A percentile compares a stretch with the other conserved stretches of the same genome.
phyloP scores from a whole-genome alignment of 768 basidiomycete genomes.

The Amanita jacksonii region DNA sequence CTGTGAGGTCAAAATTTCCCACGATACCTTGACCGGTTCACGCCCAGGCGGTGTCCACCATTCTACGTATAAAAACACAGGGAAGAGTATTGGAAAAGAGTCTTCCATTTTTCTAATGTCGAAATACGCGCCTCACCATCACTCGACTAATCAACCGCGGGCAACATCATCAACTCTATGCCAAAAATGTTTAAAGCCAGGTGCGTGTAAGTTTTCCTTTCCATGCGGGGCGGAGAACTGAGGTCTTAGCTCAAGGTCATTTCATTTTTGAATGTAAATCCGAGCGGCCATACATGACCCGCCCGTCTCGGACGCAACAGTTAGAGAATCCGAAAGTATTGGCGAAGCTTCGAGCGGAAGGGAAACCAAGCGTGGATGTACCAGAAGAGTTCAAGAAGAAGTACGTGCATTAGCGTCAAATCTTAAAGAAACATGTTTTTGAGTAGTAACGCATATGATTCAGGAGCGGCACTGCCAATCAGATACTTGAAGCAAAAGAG shows the following conservation, averaged over 20 bases:
- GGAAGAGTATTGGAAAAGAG: slow-evolving; percentile 83
- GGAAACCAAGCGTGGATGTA: slow-evolving; percentile 72
- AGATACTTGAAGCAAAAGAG: slow-evolving; percentile 76
- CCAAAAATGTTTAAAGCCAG: slow-evolving; percentile 72
- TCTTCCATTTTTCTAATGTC: slow-evolving; percentile 53
- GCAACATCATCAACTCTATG: slow-evolving; percentile 63
- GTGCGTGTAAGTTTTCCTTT: slow-evolving; percentile 26
- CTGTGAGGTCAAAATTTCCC: no score
- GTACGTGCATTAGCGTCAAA: no score
- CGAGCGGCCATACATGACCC: slow-evolving; percentile 68
- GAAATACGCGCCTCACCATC: slow-evolving; percentile 69
- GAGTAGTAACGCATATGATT: not conserved
- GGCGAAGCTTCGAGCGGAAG: slow-evolving; percentile 58
- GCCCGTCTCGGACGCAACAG: slow-evolving; percentile 84
- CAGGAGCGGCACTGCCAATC: slow-evolving; percentile 70
- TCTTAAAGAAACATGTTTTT: no score
- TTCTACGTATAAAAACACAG: slow-evolving; percentile 75
- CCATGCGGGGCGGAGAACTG: not conserved
- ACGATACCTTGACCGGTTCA: no score
- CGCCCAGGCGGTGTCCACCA: no score
- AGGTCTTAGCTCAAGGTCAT: slow-evolving; percentile 46
- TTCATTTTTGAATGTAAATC: slow-evolving; percentile 89
- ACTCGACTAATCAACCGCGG: slow-evolving; percentile 50
- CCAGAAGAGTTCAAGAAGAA: slow-evolving; percentile 87
- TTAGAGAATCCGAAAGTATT: slow-evolving; percentile 68